These are phyloP conservation scores for Rutstroemia sp. DNA, from an alignment of 2,329 filamentous ascomycete genomes.

Conservation along the genomic window DNA sequence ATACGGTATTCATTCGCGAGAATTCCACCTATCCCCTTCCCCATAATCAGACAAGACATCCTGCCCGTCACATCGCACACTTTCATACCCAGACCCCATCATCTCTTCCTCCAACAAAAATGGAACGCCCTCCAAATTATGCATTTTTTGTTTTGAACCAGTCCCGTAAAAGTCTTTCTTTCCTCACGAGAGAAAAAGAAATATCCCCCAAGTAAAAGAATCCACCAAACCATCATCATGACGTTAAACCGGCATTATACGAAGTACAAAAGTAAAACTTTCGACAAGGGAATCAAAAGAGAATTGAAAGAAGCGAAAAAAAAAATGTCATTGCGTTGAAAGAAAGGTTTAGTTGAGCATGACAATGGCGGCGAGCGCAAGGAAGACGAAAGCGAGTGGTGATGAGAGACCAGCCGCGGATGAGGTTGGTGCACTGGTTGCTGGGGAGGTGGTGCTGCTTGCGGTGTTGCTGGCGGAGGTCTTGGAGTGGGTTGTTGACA, in stretches of 20 bases:
- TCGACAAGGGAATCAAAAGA: not conserved
- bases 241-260: slow-evolving; percentile 6
- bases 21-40: no score
- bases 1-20: no score
- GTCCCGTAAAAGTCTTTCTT: no score
- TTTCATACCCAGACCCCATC: no score
- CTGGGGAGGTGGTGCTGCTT: not conserved
- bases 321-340: not conserved
- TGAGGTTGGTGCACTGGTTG: slow-evolving; percentile 12
- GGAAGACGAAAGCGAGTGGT: slow-evolving; percentile 26
- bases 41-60: no score
- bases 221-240: slow-evolving; percentile 6
- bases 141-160: no score
- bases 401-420: slow-evolving; percentile 20
- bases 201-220: not conserved
- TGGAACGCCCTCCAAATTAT: no score
- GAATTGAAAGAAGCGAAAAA: not conserved
- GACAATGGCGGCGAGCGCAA: slow-evolving; percentile 25
- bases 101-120: no score
- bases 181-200: no score
- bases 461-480: slow-evolving; percentile 7
- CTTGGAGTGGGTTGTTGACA: not conserved
- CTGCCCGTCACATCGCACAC: no score
- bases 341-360: slow-evolving; percentile 22
- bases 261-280: slow-evolving; percentile 4